These are phyloP conservation scores for Rhodamnia argentea DNA, from an alignment of 345 rosid species.

Conservation along the genomic window DNA sequence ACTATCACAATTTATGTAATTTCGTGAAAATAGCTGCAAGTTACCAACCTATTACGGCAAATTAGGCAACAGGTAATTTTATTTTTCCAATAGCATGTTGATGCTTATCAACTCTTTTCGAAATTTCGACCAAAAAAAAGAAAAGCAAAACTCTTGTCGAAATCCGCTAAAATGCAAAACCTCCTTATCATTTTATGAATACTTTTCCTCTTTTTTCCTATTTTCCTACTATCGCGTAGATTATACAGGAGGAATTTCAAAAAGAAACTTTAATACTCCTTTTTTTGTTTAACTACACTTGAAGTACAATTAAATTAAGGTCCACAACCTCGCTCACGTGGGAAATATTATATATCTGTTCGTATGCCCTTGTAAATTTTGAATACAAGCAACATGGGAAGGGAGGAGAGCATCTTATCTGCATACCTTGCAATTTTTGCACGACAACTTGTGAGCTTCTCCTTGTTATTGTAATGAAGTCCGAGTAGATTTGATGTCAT, in stretches of 20 bases:
- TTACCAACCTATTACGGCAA: neutral
- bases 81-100: neutral
- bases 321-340: neutral
- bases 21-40: neutral
- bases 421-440: neutral
- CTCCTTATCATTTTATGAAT: neutral
- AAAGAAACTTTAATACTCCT: neutral
- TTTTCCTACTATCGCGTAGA: neutral
- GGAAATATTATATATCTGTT: neutral
- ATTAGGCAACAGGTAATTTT: neutral
- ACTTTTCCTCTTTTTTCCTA: neutral
- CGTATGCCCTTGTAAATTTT: neutral
- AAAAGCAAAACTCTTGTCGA: too few species aligned
- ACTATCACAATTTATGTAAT: neutral
- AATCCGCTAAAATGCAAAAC: neutral
- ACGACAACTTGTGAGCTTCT: neutral
- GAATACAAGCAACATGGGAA: neutral
- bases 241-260: neutral
- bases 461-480: neutral
- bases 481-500: constrained; percentile 19
- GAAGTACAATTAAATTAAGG: neutral
- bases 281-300: neutral
- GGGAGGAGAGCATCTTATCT: neutral
- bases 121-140: too few species aligned
- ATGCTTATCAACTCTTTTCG: neutral